A percentile compares a stretch with the other conserved stretches of the same genome.
Conservation (phyloP, 2,329 filamentous ascomycete species). For the Alternaria conjuncta region DNA sequence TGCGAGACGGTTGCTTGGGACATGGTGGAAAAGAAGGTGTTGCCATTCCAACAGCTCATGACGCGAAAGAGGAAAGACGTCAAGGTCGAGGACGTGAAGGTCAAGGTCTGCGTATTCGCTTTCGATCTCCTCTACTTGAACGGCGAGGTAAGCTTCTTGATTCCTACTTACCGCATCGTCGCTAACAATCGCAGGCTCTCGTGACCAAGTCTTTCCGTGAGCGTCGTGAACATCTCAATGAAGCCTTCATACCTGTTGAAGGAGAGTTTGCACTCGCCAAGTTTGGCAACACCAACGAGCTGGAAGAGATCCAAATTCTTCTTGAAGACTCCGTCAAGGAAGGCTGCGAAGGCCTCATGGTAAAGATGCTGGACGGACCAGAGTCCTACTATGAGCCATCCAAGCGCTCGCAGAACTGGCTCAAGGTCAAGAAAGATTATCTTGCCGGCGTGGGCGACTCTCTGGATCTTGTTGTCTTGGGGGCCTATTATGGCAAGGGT, state of each 20-base stretch:
- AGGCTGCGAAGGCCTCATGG: slow-evolving; percentile 97
- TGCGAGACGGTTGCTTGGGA: slow-evolving; percentile 99
- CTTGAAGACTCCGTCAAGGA: slow-evolving; percentile 95
- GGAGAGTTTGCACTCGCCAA: slow-evolving; percentile 93
- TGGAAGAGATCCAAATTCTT: slow-evolving; percentile 91
- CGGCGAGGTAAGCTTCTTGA: slow-evolving; percentile 65
- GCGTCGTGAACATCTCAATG: slow-evolving; percentile 75
- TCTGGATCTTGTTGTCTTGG: slow-evolving; percentile 92
- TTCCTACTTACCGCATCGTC: background rate
- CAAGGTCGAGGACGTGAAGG: slow-evolving; percentile 91
- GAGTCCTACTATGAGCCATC: slow-evolving; percentile 96
- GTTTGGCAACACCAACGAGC: slow-evolving; percentile 81
- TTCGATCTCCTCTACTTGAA: slow-evolving; percentile 96
- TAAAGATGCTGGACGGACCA: slow-evolving; percentile 95
- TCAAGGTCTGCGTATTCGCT: slow-evolving; percentile 96
- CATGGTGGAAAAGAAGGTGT: slow-evolving; percentile 88
- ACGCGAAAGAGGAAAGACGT: slow-evolving; percentile 97
- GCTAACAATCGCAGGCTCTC: slow-evolving; percentile 61
- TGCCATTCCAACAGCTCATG: slow-evolving; percentile 98
- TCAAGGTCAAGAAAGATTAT: slow-evolving; percentile 99
- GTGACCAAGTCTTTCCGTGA: slow-evolving; percentile 88
- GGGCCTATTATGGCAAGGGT: slow-evolving; percentile 91
- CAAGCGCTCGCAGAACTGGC: slow-evolving; percentile 96
- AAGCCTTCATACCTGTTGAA: slow-evolving; percentile 77
- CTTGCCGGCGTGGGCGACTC: slow-evolving; percentile 93